Base-by-base conservation (phyloP, 805 yeast species). In the Starmerella khaoyaiensis region DNA sequence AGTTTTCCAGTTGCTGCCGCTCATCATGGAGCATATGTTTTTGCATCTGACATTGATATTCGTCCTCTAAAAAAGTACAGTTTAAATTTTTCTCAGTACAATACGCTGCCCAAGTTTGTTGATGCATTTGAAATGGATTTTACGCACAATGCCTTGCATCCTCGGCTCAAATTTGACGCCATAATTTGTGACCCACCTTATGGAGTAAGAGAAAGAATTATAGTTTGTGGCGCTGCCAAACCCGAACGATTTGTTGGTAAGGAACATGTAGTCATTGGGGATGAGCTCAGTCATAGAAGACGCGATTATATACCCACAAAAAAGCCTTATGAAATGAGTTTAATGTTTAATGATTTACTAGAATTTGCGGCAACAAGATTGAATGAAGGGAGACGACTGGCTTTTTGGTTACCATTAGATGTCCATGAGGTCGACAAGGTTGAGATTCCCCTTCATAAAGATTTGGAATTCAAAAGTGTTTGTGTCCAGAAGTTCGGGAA, bases 321-420 rank as follows among this genome's bases (percentile, higher is more conserved):
- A 54, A 86, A 82, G 56, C 87, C 94, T 1, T 84, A 83, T 53
- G 78, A 79, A 40, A 65, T 90, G 47, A 82, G 80, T 46, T 63
- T 72, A 30, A 62, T 90, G 46, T 61, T 90, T 27, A 81, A 78
- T 48, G 96, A 87, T 54, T 62, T 90, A 25, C 62, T 90, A 28
- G 57, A 65, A 16, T 90, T 79, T 63, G 69, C 94, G 0, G 72
- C 84, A 3, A 63, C 67, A 11, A 69, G 86, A 49, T 64, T 90
- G 37, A 80, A 79, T 0, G 59, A 73, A 2, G 72, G 71, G 6
- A 94, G 96, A 1, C 64, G 97, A 45, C 64, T 90, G 24, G 81
- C 90, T 20, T 86, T 84, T 57, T 90, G 98, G 98, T 82, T 86
- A 90, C 98, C 98, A 0, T 79, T 93, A 1, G 93, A 95, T 1